Base-by-base conservation (phyloP, 2,329 filamentous ascomycete genomes). In the Nemania sp. region DNA sequence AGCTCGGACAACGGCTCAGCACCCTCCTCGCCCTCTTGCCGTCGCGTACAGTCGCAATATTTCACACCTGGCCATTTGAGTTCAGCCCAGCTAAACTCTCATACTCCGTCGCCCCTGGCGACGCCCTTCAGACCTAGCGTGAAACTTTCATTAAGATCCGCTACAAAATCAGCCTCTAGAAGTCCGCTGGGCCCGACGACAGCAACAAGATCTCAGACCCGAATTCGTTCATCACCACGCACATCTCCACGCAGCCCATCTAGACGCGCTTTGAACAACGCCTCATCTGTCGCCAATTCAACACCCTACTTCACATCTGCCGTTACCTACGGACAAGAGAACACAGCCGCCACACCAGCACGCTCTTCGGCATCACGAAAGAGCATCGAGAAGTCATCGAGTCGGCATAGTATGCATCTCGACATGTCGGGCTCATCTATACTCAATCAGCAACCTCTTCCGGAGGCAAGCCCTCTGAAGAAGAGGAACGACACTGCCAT, bases 401-500 rank as follows among this genome's bases (percentile, higher is more conserved):
- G 62, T 64, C 80, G 82, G 54, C 79, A 87, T 64, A 86, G 82
- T 65, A 77, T 85, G 68, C 83, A 85, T 67, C 75, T 86, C 35
- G 86, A 88, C 69, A 76, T 82, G 45, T 79, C 82, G 2, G 82
- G 81, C 34, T 79, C 83, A 21, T 80, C 82, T 3, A 80, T 83
- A 64, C 77, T 80, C 62, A 75, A 78, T 13, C 75, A 83, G 34
- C 75, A 83, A 45, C 82, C 82, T 65, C 73, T 84, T n/a, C 71
- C 80, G 15, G 83, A 86, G 53, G 73, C 89, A 5, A 97, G 94
- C 73, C 93, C 94, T 5, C 79, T 98, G 68, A 97, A 98, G 82
- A 88, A 98, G 82, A 88, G 95, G 69, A 94, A 90, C 72, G 94
- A 98, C 78, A 89, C 90, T 45, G 89, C 89, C 53, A 94, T 96